Conservation (phyloP, 257 asterid species). For the Przewalskia tangutica region DNA sequence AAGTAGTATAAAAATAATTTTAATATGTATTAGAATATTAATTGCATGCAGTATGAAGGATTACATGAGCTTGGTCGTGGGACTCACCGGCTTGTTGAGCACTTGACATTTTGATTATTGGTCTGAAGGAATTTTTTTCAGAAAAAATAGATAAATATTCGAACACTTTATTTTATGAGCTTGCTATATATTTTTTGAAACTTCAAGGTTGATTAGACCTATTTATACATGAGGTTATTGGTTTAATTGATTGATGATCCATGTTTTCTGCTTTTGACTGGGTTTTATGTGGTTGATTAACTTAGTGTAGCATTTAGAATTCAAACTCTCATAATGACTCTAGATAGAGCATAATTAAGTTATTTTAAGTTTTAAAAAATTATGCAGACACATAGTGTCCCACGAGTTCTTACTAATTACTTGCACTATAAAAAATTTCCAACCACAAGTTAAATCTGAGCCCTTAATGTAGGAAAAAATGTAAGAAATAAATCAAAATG, state of each 20-base stretch:
- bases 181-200: background rate
- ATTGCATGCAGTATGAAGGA: background rate
- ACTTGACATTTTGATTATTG: conserved; percentile 35
- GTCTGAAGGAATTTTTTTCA: background rate
- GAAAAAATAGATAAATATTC: background rate
- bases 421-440: too few species aligned
- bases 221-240: background rate
- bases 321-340: background rate
- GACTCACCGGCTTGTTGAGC: conserved; percentile 37
- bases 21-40: background rate
- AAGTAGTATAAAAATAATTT: background rate
- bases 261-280: conserved; percentile 24
- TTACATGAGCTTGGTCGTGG: conserved; percentile 15
- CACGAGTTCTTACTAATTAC: too few species aligned
- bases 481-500: too few species aligned
- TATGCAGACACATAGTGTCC: too few species aligned
- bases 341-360: background rate
- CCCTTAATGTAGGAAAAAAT: too few species aligned
- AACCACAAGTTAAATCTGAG: too few species aligned
- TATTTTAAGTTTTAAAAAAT: background rate
- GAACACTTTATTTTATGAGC: background rate
- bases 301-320: background rate
- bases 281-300: background rate
- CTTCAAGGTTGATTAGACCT: background rate
- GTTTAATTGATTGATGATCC: conserved; percentile 16